Base-by-base conservation (phyloP, 1,284 basidiomycete species). In the Tilletia horrida region DNA sequence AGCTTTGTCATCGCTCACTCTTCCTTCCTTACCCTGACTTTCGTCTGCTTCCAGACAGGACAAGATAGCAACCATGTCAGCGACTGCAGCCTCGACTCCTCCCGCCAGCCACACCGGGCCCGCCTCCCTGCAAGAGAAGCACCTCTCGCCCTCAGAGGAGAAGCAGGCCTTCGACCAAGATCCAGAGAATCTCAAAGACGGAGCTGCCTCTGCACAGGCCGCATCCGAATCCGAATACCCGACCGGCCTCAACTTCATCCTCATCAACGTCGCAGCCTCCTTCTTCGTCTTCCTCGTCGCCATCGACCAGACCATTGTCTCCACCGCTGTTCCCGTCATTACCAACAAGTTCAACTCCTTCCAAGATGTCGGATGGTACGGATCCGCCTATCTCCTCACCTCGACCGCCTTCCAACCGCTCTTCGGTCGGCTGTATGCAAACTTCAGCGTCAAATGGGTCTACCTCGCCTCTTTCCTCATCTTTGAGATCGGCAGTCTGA, bases 351-450 rank as follows among this genome's bases (percentile, higher is more conserved):
- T 76, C 63, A 65, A 75, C 44, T 61, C 69, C 3, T 71, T 75
- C 64, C 52, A 48, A 43, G 68, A 71, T 48, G 73, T 76, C 40
- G 73, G 75, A n/a, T 78, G 77, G 77, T 76, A 73, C 63, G 71
- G 64, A 7, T 71, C 68, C 3, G 73, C 75, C 11, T 78, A 79
- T 55, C 70, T 76, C 21, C 62, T 76, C 31, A 75, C 73, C 18
- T 72, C 69, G 16, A 77, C 77, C 16, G 73, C 68, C 47, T 73
- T 78, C 62, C 76, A 78, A 64, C 77, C 77, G 0, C 62, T 77
- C 13, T 73, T 71, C 59, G 77, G 77, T 16, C 62, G 71, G 2
- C 64, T 75, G 42, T 79, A 74, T 66, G 40, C 62, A 4, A 63
- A 64, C 67, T 81, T 79, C 65, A 57, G 65, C 0, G 68, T 78